Percentiles rank a stretch among this genome's conserved stretches.
phyloP scores from a whole-genome alignment of 768 basidiomycete genomes.

The Tephrocybe sp. region DNA sequence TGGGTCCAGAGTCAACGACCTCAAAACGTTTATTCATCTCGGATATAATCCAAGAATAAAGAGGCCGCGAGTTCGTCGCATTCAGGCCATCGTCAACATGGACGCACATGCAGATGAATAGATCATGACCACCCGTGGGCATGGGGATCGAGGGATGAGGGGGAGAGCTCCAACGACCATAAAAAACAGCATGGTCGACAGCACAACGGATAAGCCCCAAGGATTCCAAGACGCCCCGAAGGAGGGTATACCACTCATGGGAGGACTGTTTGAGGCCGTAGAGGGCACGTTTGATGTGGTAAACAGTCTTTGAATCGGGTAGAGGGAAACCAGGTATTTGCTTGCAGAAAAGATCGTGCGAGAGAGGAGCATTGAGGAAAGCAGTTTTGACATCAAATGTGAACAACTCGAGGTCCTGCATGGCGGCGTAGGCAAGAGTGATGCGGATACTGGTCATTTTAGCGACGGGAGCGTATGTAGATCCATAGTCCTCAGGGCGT shows the following conservation, averaged over 20 bases:
- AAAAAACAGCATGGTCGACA: constrained; percentile 22
- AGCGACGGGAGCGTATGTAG: constrained; percentile 31
- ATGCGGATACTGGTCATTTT: constrained; percentile 20
- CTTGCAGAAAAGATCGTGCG: constrained; percentile 18
- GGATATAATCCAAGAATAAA: constrained; percentile 17
- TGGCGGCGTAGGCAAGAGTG: not conserved
- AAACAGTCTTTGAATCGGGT: constrained; percentile 9
- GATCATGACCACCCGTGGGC: constrained; percentile 9
- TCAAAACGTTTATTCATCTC: constrained; percentile 10
- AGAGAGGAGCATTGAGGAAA: constrained; percentile 20
- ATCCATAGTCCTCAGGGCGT: constrained; percentile 30
- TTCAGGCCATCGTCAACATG: not conserved
- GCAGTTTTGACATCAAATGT: constrained; percentile 27
- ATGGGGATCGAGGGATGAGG: constrained; percentile 16
- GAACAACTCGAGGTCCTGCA: constrained; percentile 20
- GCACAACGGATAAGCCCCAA: constrained; percentile 20
- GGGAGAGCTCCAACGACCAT: not conserved
- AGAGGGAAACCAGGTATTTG: constrained; percentile 15
- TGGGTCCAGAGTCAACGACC: constrained; percentile 2
- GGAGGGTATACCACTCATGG: not conserved
- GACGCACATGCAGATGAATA: not conserved
- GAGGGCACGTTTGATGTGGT: not conserved
- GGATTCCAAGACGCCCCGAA: constrained; percentile 5
- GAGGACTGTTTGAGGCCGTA: constrained; percentile 3
- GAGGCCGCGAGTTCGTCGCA: constrained; percentile 14